A percentile compares a stretch with the other conserved stretches of the same genome.
Conservation (phyloP, 2,329 filamentous ascomycete species). For the Colletotrichum tamarilloi region DNA sequence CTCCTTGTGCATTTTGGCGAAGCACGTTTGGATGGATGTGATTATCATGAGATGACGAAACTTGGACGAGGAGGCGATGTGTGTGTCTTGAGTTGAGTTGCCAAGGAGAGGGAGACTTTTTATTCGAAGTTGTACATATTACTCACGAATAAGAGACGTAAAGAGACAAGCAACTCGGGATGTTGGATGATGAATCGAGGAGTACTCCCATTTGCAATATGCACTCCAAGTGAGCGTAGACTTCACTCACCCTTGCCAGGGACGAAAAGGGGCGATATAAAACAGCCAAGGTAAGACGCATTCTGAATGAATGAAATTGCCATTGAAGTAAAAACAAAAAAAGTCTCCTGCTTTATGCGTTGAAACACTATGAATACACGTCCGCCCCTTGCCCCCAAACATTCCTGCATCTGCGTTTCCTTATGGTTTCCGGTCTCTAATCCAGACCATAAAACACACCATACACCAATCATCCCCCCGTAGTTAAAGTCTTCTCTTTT, state of each 20-base stretch:
- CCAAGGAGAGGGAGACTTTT: not conserved
- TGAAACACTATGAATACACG: slow-evolving; percentile 19
- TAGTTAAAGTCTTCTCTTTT: not conserved
- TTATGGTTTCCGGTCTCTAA: not conserved
- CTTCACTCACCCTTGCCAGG: too few species aligned
- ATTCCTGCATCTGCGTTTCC: slow-evolving; percentile 5
- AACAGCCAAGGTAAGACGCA: too few species aligned
- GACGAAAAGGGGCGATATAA: too few species aligned
- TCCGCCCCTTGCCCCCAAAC: not conserved
- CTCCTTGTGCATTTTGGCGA: slow-evolving; percentile 28
- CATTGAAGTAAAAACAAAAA: not conserved
- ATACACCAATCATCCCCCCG: not conserved
- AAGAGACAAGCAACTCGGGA: slow-evolving; percentile 17
- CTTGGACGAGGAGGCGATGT: not conserved
- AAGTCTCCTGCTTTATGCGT: slow-evolving; percentile 1
- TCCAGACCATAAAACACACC: not conserved
- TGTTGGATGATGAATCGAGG: not conserved
- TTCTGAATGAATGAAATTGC: not conserved
- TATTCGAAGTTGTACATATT: not conserved
- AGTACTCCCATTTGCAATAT: too few species aligned
- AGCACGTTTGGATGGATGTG: slow-evolving; percentile 21
- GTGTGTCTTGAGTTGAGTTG: not conserved
- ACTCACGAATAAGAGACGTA: slow-evolving; percentile 4
- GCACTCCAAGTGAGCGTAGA: too few species aligned
- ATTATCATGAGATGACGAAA: slow-evolving; percentile 14